Evolutionary conservation across 2,329 filamentous ascomycete species (phyloP).

Genomic region (Sporothrix globosa): DNA sequence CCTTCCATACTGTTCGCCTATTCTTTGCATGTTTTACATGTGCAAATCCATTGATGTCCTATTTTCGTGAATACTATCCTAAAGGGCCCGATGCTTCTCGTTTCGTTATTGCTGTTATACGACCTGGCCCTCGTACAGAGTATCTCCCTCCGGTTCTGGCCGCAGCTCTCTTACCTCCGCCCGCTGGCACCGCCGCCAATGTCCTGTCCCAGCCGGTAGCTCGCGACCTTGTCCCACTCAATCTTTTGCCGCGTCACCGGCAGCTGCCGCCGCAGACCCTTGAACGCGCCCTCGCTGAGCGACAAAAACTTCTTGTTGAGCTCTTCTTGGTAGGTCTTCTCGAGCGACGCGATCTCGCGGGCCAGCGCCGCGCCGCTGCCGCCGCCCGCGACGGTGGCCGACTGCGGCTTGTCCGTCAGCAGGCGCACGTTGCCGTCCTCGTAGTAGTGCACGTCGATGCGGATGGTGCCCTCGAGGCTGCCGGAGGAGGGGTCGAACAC

Average conservation of each 20-base stretch:
- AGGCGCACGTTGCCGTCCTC: constrained; percentile 97
- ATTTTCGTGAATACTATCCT: not conserved
- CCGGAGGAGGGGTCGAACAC: constrained; percentile 71
- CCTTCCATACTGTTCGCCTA: too few relatives aligned
- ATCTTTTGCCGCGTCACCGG: constrained; percentile 98
- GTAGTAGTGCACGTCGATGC: constrained; percentile 98
- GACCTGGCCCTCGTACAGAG: not conserved
- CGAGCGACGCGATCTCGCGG: constrained; percentile 74
- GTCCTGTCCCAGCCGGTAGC: constrained; percentile 83
- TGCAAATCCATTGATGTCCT: constrained; percentile 8
- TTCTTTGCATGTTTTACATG: not conserved
- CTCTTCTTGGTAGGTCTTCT: constrained; percentile 96
- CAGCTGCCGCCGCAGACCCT: constrained; percentile 85
- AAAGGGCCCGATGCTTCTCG: not conserved
- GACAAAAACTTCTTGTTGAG: constrained; percentile 86
- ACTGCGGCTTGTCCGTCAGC: constrained; percentile 79
- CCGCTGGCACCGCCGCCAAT: constrained; percentile 64
- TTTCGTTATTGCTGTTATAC: constrained; percentile 46
- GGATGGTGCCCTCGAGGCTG: constrained; percentile 75
- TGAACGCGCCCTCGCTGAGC: constrained; percentile 93
- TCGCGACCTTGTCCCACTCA: constrained; percentile 97
- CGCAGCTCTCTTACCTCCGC: not conserved
- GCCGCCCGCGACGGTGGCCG: constrained; percentile 52
- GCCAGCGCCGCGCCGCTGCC: constrained; percentile 67
- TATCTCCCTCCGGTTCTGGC: not conserved